Evolutionary conservation across 129 eudicot species (phyloP).

Genomic region (Flaveria sonorensis): DNA sequence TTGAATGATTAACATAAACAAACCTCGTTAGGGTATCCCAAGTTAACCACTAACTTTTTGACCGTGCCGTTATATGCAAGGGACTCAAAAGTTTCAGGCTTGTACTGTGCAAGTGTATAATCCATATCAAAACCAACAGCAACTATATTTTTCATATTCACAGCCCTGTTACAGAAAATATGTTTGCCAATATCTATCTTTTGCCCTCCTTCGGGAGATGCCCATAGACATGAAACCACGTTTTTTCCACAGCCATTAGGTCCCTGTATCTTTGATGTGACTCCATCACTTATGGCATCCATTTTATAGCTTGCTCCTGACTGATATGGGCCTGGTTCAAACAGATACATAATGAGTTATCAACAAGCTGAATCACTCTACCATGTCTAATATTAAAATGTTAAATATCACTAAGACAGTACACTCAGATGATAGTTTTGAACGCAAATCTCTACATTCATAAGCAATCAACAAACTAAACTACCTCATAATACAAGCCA

Average conservation of each 20-base stretch:
- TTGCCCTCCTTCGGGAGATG: constrained; percentile 71
- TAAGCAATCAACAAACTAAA: neutral
- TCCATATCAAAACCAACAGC: constrained; percentile 99
- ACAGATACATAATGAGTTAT: constrained; percentile 18
- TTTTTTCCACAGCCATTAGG: constrained; percentile 34
- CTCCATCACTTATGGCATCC: constrained; percentile 42
- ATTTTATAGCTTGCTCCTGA: constrained; percentile 43
- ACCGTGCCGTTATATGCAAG: constrained; percentile 99
- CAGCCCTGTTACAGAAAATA: constrained; percentile 84
- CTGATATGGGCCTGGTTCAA: constrained; percentile 50
- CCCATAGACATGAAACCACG: constrained; percentile 60
- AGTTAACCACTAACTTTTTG: constrained; percentile 83
- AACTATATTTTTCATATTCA: constrained; percentile 79
- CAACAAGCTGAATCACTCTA: constrained; percentile 7
- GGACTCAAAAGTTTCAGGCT: constrained; percentile 93
- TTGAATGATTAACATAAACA: constrained; percentile 35
- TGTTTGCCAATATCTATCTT: constrained; percentile 67
- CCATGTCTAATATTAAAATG: neutral
- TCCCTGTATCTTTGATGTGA: constrained; percentile 34
- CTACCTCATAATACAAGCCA: neutral
- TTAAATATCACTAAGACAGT: neutral
- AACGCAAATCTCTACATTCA: constrained; percentile 1
- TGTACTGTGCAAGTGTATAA: constrained; percentile 93
- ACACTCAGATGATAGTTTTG: constrained; percentile 3
- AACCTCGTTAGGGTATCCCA: constrained; percentile 94